phyloP scores from a whole-genome alignment of 2,329 filamentous ascomycete genomes.

The Aspergillus uvarum region DNA sequence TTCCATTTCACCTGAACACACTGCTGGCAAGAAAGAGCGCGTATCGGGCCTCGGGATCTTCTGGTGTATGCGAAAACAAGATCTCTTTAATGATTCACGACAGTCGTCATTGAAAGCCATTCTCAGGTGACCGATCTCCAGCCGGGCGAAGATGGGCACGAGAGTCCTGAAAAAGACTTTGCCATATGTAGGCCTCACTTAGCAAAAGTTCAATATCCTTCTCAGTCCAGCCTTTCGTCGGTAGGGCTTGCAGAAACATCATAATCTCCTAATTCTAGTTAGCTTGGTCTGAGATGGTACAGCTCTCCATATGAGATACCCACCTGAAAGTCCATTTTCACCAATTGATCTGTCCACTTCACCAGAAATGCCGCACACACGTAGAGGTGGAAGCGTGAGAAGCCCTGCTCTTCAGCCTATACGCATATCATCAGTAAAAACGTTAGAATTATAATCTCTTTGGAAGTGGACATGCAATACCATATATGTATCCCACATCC shows the following conservation, averaged over 20 bases:
- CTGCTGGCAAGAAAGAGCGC: constrained; percentile 5
- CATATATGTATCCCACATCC: constrained; percentile 99
- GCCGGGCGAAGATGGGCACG: constrained; percentile 71
- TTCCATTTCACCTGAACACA: constrained; percentile 78
- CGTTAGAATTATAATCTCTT: not conserved
- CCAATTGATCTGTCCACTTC: constrained; percentile 93
- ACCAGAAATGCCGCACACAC: constrained; percentile 97
- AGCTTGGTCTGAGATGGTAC: constrained; percentile 9
- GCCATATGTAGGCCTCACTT: constrained; percentile 98
- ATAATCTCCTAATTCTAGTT: constrained; percentile 75
- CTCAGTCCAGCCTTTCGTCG: constrained; percentile 91
- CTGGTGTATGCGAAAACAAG: constrained; percentile 15
- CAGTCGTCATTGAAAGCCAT: constrained; percentile 37
- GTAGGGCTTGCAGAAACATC: constrained; percentile 97
- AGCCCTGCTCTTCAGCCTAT: constrained; percentile 96
- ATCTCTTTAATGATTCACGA: constrained; percentile 32
- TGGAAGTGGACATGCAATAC: constrained; percentile 49
- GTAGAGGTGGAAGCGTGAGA: constrained; percentile 97
- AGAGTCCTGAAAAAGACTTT: constrained; percentile 92
- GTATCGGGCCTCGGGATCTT: constrained; percentile 5
- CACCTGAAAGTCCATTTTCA: constrained; percentile 89
- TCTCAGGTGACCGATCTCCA: constrained; percentile 34
- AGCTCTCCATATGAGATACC: constrained; percentile 7
- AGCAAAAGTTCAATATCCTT: constrained; percentile 96
- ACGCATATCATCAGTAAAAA: constrained; percentile 18